These are phyloP conservation scores for Xylaria nigripes DNA, from an alignment of 495 filamentous ascomycete genomes.

Conservation along the genomic window DNA sequence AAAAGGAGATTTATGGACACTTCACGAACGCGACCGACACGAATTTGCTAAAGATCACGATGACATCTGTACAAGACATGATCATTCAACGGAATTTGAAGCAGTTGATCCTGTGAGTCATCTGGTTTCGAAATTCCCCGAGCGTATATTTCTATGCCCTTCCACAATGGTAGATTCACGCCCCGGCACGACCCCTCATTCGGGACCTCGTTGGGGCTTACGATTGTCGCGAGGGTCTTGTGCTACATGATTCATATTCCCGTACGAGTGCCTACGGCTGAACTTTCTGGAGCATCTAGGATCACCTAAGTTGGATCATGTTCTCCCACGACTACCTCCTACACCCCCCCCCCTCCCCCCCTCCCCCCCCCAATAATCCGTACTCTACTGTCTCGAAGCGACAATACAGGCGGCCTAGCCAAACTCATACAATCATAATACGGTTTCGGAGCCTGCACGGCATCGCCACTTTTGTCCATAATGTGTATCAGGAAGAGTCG, in stretches of 20 bases:
- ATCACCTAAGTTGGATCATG: slow-evolving; percentile 18
- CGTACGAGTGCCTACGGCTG: slow-evolving; percentile 21
- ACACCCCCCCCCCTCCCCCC: too few species aligned
- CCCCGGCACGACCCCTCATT: slow-evolving; percentile 7
- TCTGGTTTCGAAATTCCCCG: slow-evolving; percentile 16
- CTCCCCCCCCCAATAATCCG: too few species aligned
- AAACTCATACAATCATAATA: slow-evolving; percentile 4
- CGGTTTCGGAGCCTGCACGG: background rate
- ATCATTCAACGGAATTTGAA: slow-evolving; percentile 98
- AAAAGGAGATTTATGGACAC: slow-evolving; percentile 87
- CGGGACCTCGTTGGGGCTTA: slow-evolving; percentile 5
- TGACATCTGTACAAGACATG: slow-evolving; percentile 97
- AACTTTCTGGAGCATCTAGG: slow-evolving; percentile 32
- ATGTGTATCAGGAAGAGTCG: slow-evolving; percentile 10
- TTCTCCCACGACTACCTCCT: slow-evolving; percentile 14
- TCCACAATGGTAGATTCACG: slow-evolving; percentile 1
- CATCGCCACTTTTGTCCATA: slow-evolving; percentile 8
- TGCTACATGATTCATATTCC: background rate
- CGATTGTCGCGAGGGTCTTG: slow-evolving; percentile 9
- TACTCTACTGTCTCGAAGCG: slow-evolving; percentile 6
- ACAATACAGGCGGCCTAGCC: slow-evolving; percentile 5
- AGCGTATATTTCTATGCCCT: slow-evolving; percentile 5
- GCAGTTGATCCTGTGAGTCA: slow-evolving; percentile 78
- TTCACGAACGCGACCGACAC: slow-evolving; percentile 95
- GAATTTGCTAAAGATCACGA: slow-evolving; percentile 91